Base-by-base conservation (phyloP, 2,329 filamentous ascomycete species). In the Ophiocordyceps robertsii region DNA sequence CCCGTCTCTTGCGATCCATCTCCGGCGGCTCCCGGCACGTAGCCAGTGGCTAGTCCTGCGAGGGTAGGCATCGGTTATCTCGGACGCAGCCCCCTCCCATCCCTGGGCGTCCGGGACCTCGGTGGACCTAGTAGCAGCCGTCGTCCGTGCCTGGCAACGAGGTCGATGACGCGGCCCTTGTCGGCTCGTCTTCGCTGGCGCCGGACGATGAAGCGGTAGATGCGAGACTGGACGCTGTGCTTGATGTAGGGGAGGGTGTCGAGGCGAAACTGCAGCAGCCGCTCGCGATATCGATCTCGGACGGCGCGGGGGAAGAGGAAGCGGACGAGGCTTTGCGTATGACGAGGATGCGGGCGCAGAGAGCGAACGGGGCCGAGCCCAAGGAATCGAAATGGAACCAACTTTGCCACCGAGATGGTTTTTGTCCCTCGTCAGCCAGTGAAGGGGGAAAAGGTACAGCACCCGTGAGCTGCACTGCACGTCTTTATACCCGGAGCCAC, bases 151-250 rank as follows among this genome's bases (percentile, higher is more conserved):
- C 60, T 55, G 35, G 56, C 54, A 48, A 65, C 56, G 24, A 63
- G 50, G 50, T 72, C 68, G 46, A 72, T 53, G 46, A 72, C 57
- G 39, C 66, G 62, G 48, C 60, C 66, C 56, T 67, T 65, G 49
- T 71, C 65, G 50, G 63, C 61, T 46, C 72, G 68, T 51, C 66
- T 72, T 39, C 64, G 68, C 60, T 86, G 80, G 40, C 75, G 74
- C 51, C 71, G 69, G 47, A 89, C 66, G 44, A 93, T 70, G 48
- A 81, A 84, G 38, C 72, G 73, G 57, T 92, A 93, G 49, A 95
- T 77, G 43, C 79, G 76, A 32, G 80, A 80, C 62, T 94, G 87
- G 9, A 85, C 65, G 42, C 73, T 70, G 56, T 81, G 77, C 54
- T 82, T 84, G 53, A 85, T 72, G 40, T 70, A 66, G 12, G 86